phyloP scores from a whole-genome alignment of 2,329 filamentous ascomycete species.

The Penicillium sp. region DNA sequence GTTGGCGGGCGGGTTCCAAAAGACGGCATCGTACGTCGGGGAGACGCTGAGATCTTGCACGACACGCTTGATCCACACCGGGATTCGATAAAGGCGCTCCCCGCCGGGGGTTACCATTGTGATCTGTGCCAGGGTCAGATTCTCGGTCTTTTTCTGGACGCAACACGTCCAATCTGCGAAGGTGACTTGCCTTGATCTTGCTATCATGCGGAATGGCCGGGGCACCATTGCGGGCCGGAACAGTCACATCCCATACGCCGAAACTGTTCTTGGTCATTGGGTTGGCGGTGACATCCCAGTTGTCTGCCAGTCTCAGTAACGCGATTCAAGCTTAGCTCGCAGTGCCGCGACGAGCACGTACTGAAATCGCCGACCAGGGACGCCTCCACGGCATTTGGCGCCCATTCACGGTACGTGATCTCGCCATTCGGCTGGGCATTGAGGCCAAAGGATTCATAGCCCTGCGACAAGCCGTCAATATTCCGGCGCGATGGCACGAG shows the following conservation, averaged over 20 bases:
- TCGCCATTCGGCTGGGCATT: conserved; percentile 77
- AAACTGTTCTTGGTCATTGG: conserved; percentile 83
- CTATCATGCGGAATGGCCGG: conserved; percentile 86
- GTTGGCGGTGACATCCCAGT: conserved; percentile 79
- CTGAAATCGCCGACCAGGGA: conserved; percentile 94
- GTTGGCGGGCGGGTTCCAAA: conserved; percentile 85
- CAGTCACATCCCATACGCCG: conserved; percentile 78
- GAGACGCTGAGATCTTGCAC: conserved; percentile 89
- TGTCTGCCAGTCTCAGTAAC: conserved; percentile 56
- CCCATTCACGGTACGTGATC: conserved; percentile 93
- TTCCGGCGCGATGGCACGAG: not conserved
- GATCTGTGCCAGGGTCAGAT: conserved; percentile 54
- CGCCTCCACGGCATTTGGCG: conserved; percentile 80
- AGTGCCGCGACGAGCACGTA: conserved; percentile 44
- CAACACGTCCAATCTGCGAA: not conserved
- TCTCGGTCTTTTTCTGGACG: not conserved
- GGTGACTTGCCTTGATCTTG: conserved; percentile 75
- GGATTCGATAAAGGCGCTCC: conserved; percentile 80
- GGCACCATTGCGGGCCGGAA: conserved; percentile 71
- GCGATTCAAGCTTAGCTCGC: conserved; percentile 6
- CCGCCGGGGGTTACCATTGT: conserved; percentile 76
- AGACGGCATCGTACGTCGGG: conserved; percentile 87
- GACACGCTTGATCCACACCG: conserved; percentile 96
- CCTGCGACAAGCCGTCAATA: conserved; percentile 50
- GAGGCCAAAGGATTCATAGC: conserved; percentile 82